Conservation (phyloP, 352 stramenopile species). For the Blastocystis sp. region DNA sequence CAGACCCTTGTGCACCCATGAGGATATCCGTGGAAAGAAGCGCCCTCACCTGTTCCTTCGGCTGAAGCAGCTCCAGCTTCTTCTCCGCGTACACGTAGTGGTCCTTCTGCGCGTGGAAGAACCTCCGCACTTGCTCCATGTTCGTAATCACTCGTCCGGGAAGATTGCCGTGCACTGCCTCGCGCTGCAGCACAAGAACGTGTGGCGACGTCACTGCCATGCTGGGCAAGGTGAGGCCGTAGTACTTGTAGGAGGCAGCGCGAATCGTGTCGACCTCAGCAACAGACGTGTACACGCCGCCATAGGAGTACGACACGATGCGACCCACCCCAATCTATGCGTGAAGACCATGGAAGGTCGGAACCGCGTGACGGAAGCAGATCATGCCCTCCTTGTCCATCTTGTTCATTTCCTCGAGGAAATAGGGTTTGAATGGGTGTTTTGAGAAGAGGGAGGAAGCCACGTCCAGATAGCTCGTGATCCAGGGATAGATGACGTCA, state of each 20-base stretch:
- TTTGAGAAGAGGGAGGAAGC: neutral
- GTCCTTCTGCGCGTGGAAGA: constrained; percentile 1
- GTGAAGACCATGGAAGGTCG: neutral
- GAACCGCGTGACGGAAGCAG: constrained; percentile 47
- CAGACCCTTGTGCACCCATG: constrained; percentile 41
- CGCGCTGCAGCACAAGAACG: constrained; percentile 45
- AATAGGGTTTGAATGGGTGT: neutral
- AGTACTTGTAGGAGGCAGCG: constrained; percentile 46
- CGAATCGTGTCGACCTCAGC: constrained; percentile 51
- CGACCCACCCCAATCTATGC: constrained; percentile 48
- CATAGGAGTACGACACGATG: constrained; percentile 52
- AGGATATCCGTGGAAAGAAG: constrained; percentile 52
- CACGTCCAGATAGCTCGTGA: constrained; percentile 49
- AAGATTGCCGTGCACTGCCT: constrained; percentile 54
- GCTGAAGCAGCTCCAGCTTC: constrained; percentile 55
- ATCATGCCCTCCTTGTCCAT: constrained; percentile 10
- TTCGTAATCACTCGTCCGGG: constrained; percentile 48
- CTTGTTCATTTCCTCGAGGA: constrained; percentile 7
- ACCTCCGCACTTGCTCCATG: constrained; percentile 39
- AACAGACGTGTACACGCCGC: constrained; percentile 44
- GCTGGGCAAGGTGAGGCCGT: neutral
- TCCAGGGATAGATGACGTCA: constrained; percentile 58
- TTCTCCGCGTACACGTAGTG: constrained; percentile 24
- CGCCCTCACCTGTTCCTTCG: constrained; percentile 27
- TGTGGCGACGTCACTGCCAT: neutral